Base-by-base conservation (phyloP, 1,284 basidiomycete genomes). In the Athelia psychrophila region DNA sequence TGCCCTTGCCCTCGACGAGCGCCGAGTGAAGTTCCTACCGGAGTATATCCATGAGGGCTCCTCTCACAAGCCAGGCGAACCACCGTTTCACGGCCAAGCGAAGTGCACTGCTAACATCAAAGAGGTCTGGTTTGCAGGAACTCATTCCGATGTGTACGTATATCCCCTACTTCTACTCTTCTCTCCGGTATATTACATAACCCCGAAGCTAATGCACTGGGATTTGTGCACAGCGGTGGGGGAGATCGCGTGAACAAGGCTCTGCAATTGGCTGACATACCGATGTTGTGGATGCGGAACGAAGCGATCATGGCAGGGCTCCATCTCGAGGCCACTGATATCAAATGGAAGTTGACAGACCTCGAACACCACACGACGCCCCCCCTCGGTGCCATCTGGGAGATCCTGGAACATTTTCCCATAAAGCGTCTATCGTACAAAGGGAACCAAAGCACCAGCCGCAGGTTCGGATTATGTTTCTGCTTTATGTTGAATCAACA, bases 11-110 rank as follows among this genome's bases (percentile, higher is more conserved):
- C 51, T 75, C 33, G 73, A 75, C 48, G 72, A 74, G 47, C 60
- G 70, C 36, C 68, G 73, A 8, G 70, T 71, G 51, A 74, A 72
- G 52, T 75, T 75, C 53, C 59, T 70, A 36, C 71, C 72, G 0
- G 73, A 75, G 51, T 68, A 70, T 45, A 58, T 55, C 1, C 61
- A 60, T 24, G 68, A 66, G 0, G 61, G 68, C 22, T 35, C 12
- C 15, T 33, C 58, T 3, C 20, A 46, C 12, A 1, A 16, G 3
- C 25, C 15, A 1, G 50, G 58, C 10, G 54, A 60, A 13, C 56
- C 45, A 2, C 20, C 36, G 15, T 23, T n/a, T 16, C 27, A 3
- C n/a, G n/a, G 46, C 3, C 3, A 23, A n/a, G 38, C 16, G 6
- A 42, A 42, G n/a, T 42, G 38, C 38, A 42, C 38, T 16, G 38